Evolutionary conservation across 306 rosid species (phyloP), one percentile per base, ranked within the genome.

Genomic region (Canavalia ensiformis): DNA sequence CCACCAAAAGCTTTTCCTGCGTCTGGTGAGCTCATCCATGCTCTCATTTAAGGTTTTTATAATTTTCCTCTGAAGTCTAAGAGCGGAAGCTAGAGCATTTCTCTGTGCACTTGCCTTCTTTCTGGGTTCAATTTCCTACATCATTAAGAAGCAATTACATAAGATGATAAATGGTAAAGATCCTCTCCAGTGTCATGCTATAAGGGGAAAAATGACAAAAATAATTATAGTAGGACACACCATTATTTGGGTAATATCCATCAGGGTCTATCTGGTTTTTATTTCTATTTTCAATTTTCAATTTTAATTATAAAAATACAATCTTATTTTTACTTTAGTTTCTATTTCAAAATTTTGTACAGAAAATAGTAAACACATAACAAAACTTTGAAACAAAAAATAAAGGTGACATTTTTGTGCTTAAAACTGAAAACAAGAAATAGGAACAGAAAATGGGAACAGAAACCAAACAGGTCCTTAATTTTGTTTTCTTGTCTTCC

Each of bases 1-100:
- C 99, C 99, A 95, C 99, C 99, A 93, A 28, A 93, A 13, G 79
- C 93, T 91, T 90, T 91, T 95, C 88, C 95, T 77, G 44, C 87
- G 84, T 66, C 35, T 76, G 77, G 47, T 90, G 72, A 95, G 88
- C 82, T 95, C 99, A 72, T 90, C 95, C 84, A 95, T 85, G 88
- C 96, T 95, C 90, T 93, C 97, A 58, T 89, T 93, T 87, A 93
- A 72, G 29, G 98, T 95, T 85, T 51, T 91, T 29, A 93, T 47
- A 52, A 95, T 84, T 86, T 88, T 93, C 82, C 97, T 88, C 85
- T 89, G 92, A 34, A 95, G 86, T 85, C 88, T 81, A 57, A 93
- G 98, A 56, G 81, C 95, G 8, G 94, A 95, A 66, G 98, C 99
- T 60, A 93, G 84, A 85, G 88, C 93, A 63, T 93, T 95, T 82